Conservation (phyloP, 768 basidiomycete species). For the Paxillus ammoniavirescens region DNA sequence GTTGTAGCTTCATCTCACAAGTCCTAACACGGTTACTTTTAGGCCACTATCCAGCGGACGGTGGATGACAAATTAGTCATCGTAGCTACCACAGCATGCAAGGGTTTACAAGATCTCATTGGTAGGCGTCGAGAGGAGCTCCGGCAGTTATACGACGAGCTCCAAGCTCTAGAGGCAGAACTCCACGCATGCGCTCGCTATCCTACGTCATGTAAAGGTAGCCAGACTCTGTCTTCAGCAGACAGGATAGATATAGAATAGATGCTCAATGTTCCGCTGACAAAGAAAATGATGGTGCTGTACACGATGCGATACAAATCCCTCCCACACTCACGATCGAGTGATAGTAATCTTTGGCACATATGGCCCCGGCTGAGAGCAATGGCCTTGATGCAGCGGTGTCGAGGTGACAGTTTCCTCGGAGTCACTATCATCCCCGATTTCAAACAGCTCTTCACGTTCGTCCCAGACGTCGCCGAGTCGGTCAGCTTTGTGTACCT, state of each 20-base stretch:
- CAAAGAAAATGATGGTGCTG: conserved; percentile 19
- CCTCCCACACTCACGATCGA: conserved; percentile 17
- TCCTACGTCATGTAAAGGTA: conserved; percentile 6
- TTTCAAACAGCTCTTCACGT: conserved; percentile 69
- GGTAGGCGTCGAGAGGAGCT: conserved; percentile 45
- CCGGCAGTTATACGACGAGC: conserved; percentile 40
- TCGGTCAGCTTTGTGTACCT: conserved; percentile 32
- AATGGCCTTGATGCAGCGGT: conserved; percentile 2
- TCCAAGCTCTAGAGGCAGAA: conserved; percentile 39
- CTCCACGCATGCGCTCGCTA: conserved; percentile 19
- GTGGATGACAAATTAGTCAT: conserved; percentile 53
- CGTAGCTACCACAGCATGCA: conserved; percentile 50
- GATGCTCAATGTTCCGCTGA: conserved; percentile 5
- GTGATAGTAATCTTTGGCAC: conserved; percentile 29
- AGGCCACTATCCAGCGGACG: conserved; percentile 48
- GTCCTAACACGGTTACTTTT: conserved; percentile 1
- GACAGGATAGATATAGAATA: conserved; percentile 11
- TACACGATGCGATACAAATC: conserved; percentile 27
- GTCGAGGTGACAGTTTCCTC: conserved; percentile 35
- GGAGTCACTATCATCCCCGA: conserved; percentile 62
- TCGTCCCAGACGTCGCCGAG: conserved; percentile 75
- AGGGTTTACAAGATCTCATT: conserved; percentile 41
- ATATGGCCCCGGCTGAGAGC: conserved; percentile 6
- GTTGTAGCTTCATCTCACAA: conserved; percentile 5
- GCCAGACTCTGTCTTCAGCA: not conserved